Percentiles rank a stretch among this genome's conserved stretches.
These are phyloP conservation scores for Lipomyces sp. DNA, from an alignment of 805 yeast species.

Conservation along the genomic window DNA sequence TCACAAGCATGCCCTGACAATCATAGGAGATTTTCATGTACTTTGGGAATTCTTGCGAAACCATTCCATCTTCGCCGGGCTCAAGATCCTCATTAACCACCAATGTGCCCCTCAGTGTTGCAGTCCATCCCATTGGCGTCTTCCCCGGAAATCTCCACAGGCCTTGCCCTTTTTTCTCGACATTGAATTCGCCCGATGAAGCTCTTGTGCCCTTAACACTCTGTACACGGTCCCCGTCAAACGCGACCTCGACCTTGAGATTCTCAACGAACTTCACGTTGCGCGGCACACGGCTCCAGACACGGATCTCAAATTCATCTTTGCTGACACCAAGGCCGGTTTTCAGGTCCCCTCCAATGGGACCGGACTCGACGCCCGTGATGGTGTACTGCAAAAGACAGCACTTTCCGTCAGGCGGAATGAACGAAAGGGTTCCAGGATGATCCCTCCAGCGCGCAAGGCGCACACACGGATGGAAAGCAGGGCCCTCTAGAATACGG, in stretches of 20 bases:
- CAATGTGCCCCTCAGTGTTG: slow-evolving; percentile 62
- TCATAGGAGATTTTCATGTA: slow-evolving; percentile 52
- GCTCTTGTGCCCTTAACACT: slow-evolving; percentile 55
- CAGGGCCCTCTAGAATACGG: slow-evolving; percentile 41
- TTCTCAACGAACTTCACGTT: slow-evolving; percentile 49
- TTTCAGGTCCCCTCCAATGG: slow-evolving; percentile 53
- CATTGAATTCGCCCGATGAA: slow-evolving; percentile 74
- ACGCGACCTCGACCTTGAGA: slow-evolving; percentile 44
- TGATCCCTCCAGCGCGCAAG: slow-evolving; percentile 48
- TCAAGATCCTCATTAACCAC: slow-evolving; percentile 35
- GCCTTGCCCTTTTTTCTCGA: slow-evolving; percentile 50
- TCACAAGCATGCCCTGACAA: slow-evolving; percentile 67
- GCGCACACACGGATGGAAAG: slow-evolving; percentile 70
- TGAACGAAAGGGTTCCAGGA: slow-evolving; percentile 56
- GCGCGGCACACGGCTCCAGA: slow-evolving; percentile 48
- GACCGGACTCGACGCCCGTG: slow-evolving; percentile 49
- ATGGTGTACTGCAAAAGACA: slow-evolving; percentile 39
- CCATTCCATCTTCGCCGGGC: slow-evolving; percentile 26
- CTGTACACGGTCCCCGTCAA: slow-evolving; percentile 33
- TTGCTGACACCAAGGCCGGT: slow-evolving; percentile 51
- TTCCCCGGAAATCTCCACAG: slow-evolving; percentile 67
- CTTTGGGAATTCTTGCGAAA: slow-evolving; percentile 40
- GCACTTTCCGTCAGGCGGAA: slow-evolving; percentile 83
- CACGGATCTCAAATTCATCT: slow-evolving; percentile 62
- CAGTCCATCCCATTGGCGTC: slow-evolving; percentile 60